A percentile compares a stretch with the other conserved stretches of the same genome.
Conservation (phyloP, 352 stramenopile genomes). For the Aphanomyces stellatus region DNA sequence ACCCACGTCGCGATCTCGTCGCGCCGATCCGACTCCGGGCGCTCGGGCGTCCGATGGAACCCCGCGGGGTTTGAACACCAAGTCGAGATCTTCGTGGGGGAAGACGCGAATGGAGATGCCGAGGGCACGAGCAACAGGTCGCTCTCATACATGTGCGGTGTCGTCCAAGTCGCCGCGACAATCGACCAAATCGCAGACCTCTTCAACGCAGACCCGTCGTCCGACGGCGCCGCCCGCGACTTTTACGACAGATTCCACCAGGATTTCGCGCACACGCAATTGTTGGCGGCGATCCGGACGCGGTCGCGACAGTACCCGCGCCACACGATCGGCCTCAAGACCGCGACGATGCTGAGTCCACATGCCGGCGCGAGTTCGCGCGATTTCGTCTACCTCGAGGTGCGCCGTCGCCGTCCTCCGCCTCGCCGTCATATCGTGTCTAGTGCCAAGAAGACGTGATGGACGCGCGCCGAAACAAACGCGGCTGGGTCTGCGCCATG, state of each 20-base stretch:
- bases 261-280: conserved; percentile 68
- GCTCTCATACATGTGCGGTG: conserved; percentile 36
- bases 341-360: conserved; percentile 63
- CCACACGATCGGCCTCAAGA: conserved; percentile 75
- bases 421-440: conserved; percentile 13
- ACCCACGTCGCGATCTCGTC: conserved; percentile 83
- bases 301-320: conserved; percentile 66
- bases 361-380: conserved; percentile 59
- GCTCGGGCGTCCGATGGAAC: conserved; percentile 65
- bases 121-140: too few relatives aligned
- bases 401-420: conserved; percentile 47
- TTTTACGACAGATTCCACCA: conserved; percentile 14
- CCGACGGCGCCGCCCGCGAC: conserved; percentile 26
- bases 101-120: neutral
- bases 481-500: conserved; percentile 58
- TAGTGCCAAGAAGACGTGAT: conserved; percentile 80
- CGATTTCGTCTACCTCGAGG: conserved; percentile 79
- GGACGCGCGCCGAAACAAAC: conserved; percentile 54
- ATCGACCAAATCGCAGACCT: conserved; percentile 78
- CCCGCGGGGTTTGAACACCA: conserved; percentile 52
- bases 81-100: conserved; percentile 69
- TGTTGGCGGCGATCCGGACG: conserved; percentile 45
- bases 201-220: conserved; percentile 60
- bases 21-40: conserved; percentile 32
- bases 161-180: conserved; percentile 57